Evolutionary conservation across 352 stramenopile species (phyloP).

Genomic region (Phytophthora cryptogea): DNA sequence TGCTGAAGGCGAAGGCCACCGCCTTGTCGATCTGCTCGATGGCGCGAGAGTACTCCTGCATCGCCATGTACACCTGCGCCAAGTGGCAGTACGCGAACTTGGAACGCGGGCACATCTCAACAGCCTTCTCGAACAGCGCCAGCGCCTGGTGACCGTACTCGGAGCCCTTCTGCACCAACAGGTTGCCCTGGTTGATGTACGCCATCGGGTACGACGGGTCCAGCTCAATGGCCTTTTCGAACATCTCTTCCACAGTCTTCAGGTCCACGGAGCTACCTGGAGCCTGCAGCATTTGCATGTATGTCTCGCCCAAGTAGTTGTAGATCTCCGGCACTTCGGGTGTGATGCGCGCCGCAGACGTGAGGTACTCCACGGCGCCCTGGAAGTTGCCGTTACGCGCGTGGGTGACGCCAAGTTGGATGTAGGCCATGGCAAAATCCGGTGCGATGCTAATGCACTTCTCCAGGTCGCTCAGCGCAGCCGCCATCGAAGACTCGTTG

Average conservation of each 20-base stretch:
- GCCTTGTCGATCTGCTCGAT: conserved; percentile 85
- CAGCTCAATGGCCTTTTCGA: conserved; percentile 80
- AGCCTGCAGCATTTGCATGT: conserved; percentile 82
- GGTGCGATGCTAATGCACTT: conserved; percentile 69
- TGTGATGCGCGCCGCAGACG: conserved; percentile 62
- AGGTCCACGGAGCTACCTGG: conserved; percentile 56
- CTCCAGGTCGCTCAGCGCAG: conserved; percentile 69
- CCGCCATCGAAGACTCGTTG: conserved; percentile 56
- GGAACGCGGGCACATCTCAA: conserved; percentile 77
- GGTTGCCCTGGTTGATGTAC: conserved; percentile 87
- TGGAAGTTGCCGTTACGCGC: conserved; percentile 76
- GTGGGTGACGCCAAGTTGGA: conserved; percentile 80
- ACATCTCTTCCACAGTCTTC: conserved; percentile 72
- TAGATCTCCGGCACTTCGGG: conserved; percentile 82
- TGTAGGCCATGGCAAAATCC: conserved; percentile 85
- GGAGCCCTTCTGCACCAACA: conserved; percentile 76
- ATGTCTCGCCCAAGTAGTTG: conserved; percentile 88
- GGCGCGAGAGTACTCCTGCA: conserved; percentile 79
- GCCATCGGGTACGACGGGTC: conserved; percentile 85
- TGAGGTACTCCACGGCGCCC: conserved; percentile 69
- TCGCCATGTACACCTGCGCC: conserved; percentile 86
- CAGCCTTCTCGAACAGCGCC: conserved; percentile 75
- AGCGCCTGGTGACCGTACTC: conserved; percentile 76
- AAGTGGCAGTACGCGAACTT: conserved; percentile 87
- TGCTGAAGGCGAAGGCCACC: conserved; percentile 71